Percentiles rank a stretch among this genome's conserved stretches.
These are phyloP conservation scores for Centella asiatica DNA, from an alignment of 129 eudicot genomes.

Conservation along the genomic window DNA sequence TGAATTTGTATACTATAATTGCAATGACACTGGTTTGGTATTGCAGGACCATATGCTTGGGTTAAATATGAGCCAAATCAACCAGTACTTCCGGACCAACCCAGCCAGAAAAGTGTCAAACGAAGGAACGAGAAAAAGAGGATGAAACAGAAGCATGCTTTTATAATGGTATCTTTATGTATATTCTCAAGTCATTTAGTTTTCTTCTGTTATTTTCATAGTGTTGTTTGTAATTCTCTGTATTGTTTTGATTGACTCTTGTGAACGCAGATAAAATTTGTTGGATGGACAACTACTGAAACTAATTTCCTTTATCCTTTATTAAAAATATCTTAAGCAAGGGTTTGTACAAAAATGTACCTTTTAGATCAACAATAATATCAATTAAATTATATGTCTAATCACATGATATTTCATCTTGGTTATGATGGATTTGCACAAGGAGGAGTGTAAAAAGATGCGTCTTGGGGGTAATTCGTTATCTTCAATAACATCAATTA, in stretches of 20 bases:
- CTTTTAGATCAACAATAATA: too few relatives aligned
- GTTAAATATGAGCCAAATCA: slow-evolving; percentile 63
- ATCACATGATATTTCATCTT: too few relatives aligned
- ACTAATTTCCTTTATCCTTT: too few relatives aligned
- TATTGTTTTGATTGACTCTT: not conserved
- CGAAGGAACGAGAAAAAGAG: slow-evolving; percentile 86
- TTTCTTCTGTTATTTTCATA: not conserved
- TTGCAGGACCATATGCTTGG: slow-evolving; percentile 88
- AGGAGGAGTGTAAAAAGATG: too few relatives aligned
- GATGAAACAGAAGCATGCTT: slow-evolving; percentile 47
- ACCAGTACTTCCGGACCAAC: slow-evolving; percentile 56
- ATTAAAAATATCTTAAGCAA: too few relatives aligned
- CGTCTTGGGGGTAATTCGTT: too few relatives aligned
- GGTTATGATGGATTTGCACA: too few relatives aligned
- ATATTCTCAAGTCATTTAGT: not conserved
- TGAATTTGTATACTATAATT: not conserved
- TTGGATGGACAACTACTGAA: too few relatives aligned
- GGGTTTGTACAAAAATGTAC: too few relatives aligned
- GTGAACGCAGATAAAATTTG: too few relatives aligned
- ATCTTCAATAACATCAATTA: too few relatives aligned
- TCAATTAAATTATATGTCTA: too few relatives aligned
- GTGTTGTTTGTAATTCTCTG: not conserved
- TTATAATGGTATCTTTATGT: slow-evolving; percentile 59
- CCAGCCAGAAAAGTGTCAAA: slow-evolving; percentile 90
- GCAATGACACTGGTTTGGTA: not conserved